A percentile compares a stretch with the other conserved stretches of the same genome.
These are phyloP conservation scores for Ulota crispa DNA, from an alignment of 225 moss, liverwort and hornwort genomes.

Conservation along the genomic window DNA sequence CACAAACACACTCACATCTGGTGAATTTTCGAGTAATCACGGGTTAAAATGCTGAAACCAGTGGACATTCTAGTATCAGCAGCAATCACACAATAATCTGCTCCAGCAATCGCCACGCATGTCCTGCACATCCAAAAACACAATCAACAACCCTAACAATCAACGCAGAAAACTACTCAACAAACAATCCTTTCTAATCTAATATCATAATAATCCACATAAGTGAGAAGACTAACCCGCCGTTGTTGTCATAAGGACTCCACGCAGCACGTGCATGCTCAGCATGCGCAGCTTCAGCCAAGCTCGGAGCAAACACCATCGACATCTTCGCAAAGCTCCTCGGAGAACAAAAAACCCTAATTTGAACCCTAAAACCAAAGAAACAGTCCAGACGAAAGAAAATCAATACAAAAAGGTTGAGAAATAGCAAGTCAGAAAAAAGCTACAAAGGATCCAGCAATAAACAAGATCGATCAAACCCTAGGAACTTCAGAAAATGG, in stretches of 20 bases:
- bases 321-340: slow-evolving; percentile 37
- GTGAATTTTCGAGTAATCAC: slow-evolving; percentile 83
- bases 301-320: slow-evolving; percentile 47
- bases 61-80: slow-evolving; percentile 97
- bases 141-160: neutral
- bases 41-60: slow-evolving; percentile 89
- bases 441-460: neutral
- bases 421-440: neutral
- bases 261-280: slow-evolving; percentile 44
- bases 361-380: slow-evolving; percentile 19
- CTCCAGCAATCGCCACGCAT: slow-evolving; percentile 90
- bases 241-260: slow-evolving; percentile 69
- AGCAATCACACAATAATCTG: slow-evolving; percentile 90
- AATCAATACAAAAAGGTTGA: neutral
- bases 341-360: slow-evolving; percentile 6
- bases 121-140: slow-evolving; percentile 49
- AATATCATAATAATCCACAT: neutral
- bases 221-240: slow-evolving; percentile 38
- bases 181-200: neutral
- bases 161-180: neutral
- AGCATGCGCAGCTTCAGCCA: slow-evolving; percentile 45
- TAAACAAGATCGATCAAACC: neutral
- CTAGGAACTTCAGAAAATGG: neutral
- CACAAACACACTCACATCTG: slow-evolving; percentile 49
- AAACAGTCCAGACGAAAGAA: neutral